Base-by-base conservation (phyloP, 345 rosid species). In the Rubroshorea leprosula region DNA sequence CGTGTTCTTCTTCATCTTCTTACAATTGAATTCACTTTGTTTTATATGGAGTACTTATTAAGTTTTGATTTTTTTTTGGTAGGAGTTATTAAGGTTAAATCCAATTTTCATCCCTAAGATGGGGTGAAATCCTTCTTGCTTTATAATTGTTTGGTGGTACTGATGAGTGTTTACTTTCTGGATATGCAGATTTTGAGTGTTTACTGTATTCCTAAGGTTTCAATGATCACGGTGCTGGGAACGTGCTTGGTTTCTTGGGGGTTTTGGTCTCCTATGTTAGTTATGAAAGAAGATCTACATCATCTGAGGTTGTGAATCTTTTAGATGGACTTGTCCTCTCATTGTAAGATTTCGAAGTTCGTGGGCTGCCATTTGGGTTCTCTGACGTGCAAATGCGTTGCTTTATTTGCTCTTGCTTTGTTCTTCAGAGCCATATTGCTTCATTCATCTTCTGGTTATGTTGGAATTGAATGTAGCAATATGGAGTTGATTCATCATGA, bases 351-450 rank as follows among this genome's bases (percentile, higher is more conserved):
- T 65, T 68, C 64, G 20, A 74, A 75, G 55, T n/a, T 73, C 7
- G 62, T 71, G 25, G 21, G 69, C 10, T 39, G 38, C 54, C 35
- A 48, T 53, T 75, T 73, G 68, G 75, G 64, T 47, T 73, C 89
- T 27, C 41, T 76, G 47, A 55, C 82, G 38, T 85, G 80, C 51
- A 85, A 78, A 73, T 84, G 86, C 61, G 72, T 83, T 61, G 76
- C 56, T 64, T 77, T 85, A 44, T 65, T 80, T 57, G 63, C 70
- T 35, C 51, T 73, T 65, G 76, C 67, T 69, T 72, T 91, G 75
- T 65, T 79, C 68, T 66, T 84, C 54, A 68, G 83, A 72, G 78
- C 76, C 22, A 43, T 74, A 14, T 51, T 83, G 25, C 66, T 77
- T 62, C 64, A 79, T 63, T 66, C 69, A 23, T 58, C 82, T n/a